These are phyloP conservation scores for Ciborinia camelliae DNA, from an alignment of 2,329 filamentous ascomycete species.

Conservation along the genomic window DNA sequence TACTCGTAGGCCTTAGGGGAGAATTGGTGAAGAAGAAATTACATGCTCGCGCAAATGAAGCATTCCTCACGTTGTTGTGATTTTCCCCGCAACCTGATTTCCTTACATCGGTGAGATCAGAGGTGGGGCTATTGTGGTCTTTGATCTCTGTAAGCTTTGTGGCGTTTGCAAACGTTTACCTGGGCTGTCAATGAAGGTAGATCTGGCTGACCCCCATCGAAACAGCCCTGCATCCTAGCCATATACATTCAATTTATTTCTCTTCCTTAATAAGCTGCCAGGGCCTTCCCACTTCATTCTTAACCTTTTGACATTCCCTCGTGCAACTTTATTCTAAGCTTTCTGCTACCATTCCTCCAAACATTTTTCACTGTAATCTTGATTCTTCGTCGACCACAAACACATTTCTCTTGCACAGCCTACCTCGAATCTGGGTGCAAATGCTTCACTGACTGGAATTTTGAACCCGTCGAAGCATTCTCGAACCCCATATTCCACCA, in stretches of 20 bases:
- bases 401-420: conserved; percentile 24
- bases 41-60: conserved; percentile 34
- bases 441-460: conserved; percentile 21
- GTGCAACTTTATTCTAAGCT: conserved; percentile 23
- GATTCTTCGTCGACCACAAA: conserved; percentile 31
- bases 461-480: conserved; percentile 33
- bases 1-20: not conserved
- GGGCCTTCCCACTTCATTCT: conserved; percentile 36
- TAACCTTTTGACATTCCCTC: conserved; percentile 35
- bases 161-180: conserved; percentile 25
- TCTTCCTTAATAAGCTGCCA: conserved; percentile 33
- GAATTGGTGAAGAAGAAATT: conserved; percentile 17
- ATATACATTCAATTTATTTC: conserved; percentile 17
- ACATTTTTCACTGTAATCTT: conserved; percentile 37
- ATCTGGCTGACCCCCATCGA: conserved; percentile 26
- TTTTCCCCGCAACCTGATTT: conserved; percentile 22
- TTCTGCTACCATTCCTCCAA: conserved; percentile 35
- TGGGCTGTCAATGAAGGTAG: conserved; percentile 20
- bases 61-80: conserved; percentile 32
- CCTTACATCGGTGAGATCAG: conserved; percentile 29
- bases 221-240: conserved; percentile 29
- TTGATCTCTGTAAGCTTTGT: conserved; percentile 18
- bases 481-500: conserved; percentile 21
- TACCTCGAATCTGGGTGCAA: conserved; percentile 22
- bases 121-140: conserved; percentile 14